Evolutionary conservation across 805 yeast genomes (phyloP), one percentile per base, ranked within the genome.

Genomic region (Candida silvatica): DNA sequence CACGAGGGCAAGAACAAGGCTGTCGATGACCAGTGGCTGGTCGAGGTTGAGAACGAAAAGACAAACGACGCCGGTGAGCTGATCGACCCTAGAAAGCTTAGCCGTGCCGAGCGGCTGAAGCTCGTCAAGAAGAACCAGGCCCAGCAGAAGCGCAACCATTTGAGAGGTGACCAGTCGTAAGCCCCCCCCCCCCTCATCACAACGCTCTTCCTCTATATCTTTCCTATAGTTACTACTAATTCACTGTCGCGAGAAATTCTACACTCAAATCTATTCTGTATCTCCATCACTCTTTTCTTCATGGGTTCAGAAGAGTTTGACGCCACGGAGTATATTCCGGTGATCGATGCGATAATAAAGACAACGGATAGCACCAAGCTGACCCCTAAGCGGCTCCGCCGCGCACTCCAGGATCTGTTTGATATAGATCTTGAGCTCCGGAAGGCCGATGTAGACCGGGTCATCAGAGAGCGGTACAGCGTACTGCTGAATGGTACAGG

Each of bases 1-100:
- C 90, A 81, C 66, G 80, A 82, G 45, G 97, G 97, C 52, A 76
- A 77, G 61, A 92, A 92, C 62, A 90, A 92, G 64, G 74, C 77
- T 37, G 53, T 78, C 47, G 97, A 90, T 51, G 64, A 71, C 51
- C 97, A 92, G 61, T 92, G 98, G 98, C 69, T 86, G 53, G 97
- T 90, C 38, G 99, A 92, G 62, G 83, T 90, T 41, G 84, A 85
- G 40, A 32, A 37, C 19, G 71, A 78, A 47, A 23, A 35, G 9
- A 69, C 72, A 52, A 69, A 69, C 29, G 66, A 74, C 26, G 66
- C 59, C 23, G 67, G 71, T 39, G 94, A 82, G 3, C 64, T 85
- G 47, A 65, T 85, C 30, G 97, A 88, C 57, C 97, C 97, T 46
- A 77, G 97, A 65, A 67, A 80, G 20, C 67, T 90, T 57, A 63